Conservation (phyloP, 441 rosid genomes). For the Arabidopsis hybrid region DNA sequence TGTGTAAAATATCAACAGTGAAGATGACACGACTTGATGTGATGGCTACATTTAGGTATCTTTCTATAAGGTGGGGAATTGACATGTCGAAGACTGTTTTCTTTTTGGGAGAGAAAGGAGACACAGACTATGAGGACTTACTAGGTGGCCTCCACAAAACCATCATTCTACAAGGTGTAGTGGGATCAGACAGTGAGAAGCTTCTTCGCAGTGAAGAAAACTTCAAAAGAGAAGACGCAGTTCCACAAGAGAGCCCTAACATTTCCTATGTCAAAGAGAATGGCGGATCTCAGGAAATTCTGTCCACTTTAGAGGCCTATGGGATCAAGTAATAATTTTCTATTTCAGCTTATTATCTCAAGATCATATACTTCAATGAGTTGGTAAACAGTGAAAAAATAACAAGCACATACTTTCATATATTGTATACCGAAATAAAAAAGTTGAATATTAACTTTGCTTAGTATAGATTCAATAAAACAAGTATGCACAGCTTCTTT, state of each 20-base stretch:
- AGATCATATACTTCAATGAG: slow-evolving; percentile 30
- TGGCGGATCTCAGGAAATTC: slow-evolving; percentile 55
- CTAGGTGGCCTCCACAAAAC: slow-evolving; percentile 79
- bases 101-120: slow-evolving; percentile 85
- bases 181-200: slow-evolving; percentile 67
- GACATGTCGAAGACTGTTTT: slow-evolving; percentile 67
- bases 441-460: slow-evolving; percentile 15
- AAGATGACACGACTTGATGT: slow-evolving; percentile 26
- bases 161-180: slow-evolving; percentile 61
- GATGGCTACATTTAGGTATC: slow-evolving; percentile 64
- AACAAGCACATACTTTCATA: slow-evolving; percentile 21
- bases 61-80: slow-evolving; percentile 85
- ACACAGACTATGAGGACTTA: slow-evolving; percentile 84
- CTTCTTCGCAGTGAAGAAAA: slow-evolving; percentile 64
- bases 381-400: slow-evolving; percentile 26
- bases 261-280: slow-evolving; percentile 51
- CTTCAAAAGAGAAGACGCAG: slow-evolving; percentile 67
- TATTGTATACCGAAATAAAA: slow-evolving; percentile 33
- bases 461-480: slow-evolving; percentile 11
- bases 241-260: slow-evolving; percentile 61
- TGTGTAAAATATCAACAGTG: slow-evolving; percentile 9
- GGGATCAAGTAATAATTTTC: slow-evolving; percentile 53
- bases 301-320: slow-evolving; percentile 55
- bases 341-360: slow-evolving; percentile 7
- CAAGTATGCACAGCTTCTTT: slow-evolving; percentile 3